Conservation (phyloP, 306 rosid genomes). For the Trichosanthes cucumerina region DNA sequence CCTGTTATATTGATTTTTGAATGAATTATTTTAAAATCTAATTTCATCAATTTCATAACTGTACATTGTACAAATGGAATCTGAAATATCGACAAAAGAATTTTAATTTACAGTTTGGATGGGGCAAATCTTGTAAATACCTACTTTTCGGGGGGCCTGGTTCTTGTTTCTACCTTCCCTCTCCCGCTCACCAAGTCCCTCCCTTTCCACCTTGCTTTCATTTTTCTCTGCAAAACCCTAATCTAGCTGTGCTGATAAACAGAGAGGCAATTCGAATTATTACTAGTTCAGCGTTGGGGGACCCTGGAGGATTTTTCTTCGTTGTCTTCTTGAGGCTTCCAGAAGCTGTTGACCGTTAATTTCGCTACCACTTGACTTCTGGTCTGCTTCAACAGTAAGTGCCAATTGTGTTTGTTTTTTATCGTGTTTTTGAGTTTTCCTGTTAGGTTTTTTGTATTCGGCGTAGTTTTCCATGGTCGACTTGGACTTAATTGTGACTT, state of each 20-base stretch:
- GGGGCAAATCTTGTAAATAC: slow-evolving; percentile 6
- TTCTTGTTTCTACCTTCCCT: not conserved
- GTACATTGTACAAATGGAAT: not conserved
- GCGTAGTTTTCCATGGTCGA: not conserved
- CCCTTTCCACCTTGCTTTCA: not conserved
- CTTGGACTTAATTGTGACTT: not conserved
- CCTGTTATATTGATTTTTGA: not conserved
- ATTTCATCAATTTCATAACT: not conserved
- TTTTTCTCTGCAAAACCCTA: slow-evolving; percentile 7
- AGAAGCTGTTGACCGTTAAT: not conserved
- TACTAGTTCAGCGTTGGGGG: not conserved
- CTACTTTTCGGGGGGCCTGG: not conserved
- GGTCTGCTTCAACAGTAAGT: not conserved
- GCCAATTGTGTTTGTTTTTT: not conserved
- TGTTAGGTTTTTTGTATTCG: not conserved
- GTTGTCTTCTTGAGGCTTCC: slow-evolving; percentile 2
- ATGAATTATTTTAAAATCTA: not conserved
- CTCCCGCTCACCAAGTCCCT: not conserved
- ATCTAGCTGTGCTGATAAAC: not conserved
- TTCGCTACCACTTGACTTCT: not conserved
- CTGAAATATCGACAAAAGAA: not conserved
- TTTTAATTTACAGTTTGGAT: not conserved
- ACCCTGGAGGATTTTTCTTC: not conserved
- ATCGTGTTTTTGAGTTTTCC: not conserved
- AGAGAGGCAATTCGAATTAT: not conserved